These are phyloP conservation scores for Sporothrix brunneoviolacea DNA, from an alignment of 2,329 filamentous ascomycete genomes.

Conservation along the genomic window DNA sequence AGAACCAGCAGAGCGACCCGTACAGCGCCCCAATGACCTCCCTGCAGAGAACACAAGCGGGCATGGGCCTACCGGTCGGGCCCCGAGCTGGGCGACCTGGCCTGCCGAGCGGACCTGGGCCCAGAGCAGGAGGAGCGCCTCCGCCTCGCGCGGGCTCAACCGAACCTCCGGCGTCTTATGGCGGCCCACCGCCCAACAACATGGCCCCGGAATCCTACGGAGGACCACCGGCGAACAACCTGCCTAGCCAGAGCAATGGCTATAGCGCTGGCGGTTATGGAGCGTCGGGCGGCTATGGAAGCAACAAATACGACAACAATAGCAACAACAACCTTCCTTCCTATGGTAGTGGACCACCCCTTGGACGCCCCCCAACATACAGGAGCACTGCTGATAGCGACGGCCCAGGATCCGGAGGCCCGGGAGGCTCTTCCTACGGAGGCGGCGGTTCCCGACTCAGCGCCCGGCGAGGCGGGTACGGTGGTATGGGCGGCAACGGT, in stretches of 20 bases:
- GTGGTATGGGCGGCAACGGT: constrained; percentile 44
- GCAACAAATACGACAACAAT: constrained; percentile 48
- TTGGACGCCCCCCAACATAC: constrained; percentile 17
- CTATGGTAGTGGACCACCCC: constrained; percentile 10
- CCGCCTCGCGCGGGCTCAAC: constrained; percentile 28
- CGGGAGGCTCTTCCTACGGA: constrained; percentile 24
- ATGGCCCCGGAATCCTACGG: background rate
- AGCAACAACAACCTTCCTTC: constrained; percentile 39
- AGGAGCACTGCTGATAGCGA: constrained; percentile 16
- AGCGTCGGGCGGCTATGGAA: constrained; percentile 43
- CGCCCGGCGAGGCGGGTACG: constrained; percentile 51
- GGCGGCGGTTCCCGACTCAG: background rate
- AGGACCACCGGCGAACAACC: constrained; percentile 18
- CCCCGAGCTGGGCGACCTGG: constrained; percentile 23
- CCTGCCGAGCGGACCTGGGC: constrained; percentile 31
- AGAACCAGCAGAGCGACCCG: constrained; percentile 38
- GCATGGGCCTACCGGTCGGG: constrained; percentile 9
- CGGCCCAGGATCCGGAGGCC: constrained; percentile 13
- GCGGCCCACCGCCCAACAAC: constrained; percentile 1
- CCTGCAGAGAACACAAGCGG: constrained; percentile 34
- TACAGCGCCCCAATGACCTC: constrained; percentile 46
- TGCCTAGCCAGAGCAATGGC: constrained; percentile 28
- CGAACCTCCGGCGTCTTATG: background rate
- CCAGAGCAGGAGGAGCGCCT: constrained; percentile 25
- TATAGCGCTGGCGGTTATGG: constrained; percentile 51